phyloP scores from a whole-genome alignment of 2,329 filamentous ascomycete genomes.

The Microdochium bolleyi region DNA sequence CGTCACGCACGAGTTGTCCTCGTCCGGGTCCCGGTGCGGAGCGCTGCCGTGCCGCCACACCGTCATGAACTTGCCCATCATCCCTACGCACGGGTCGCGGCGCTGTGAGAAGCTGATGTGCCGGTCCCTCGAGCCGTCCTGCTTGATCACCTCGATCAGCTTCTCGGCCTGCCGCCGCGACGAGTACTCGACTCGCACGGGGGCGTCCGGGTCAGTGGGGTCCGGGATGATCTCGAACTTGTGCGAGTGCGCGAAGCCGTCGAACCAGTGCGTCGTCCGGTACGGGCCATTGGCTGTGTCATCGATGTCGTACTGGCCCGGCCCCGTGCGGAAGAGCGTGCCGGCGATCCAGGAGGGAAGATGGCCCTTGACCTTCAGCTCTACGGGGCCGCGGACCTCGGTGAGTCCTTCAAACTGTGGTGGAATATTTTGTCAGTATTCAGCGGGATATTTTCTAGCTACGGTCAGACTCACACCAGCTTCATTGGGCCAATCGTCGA shows the following conservation, averaged over 20 bases:
- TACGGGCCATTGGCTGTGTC: conserved; percentile 45
- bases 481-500: conserved; percentile 41
- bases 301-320: conserved; percentile 56
- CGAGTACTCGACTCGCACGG: conserved; percentile 54
- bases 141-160: conserved; percentile 51
- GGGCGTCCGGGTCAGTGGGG: conserved; percentile 8
- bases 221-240: conserved; percentile 58
- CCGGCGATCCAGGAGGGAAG: conserved; percentile 69
- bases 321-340: conserved; percentile 66
- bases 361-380: conserved; percentile 52
- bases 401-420: conserved; percentile 58
- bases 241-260: conserved; percentile 65
- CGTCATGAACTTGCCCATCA: conserved; percentile 65
- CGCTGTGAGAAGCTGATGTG: conserved; percentile 62
- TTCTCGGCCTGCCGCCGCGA: conserved; percentile 62
- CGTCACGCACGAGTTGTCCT: conserved; percentile 58
- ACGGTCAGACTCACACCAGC: conserved; percentile 30
- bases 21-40: conserved; percentile 14
- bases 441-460: not conserved
- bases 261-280: conserved; percentile 70
- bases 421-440: conserved; percentile 3
- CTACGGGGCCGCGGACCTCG: conserved; percentile 57
- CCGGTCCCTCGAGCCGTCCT: conserved; percentile 43
- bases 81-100: conserved; percentile 63
- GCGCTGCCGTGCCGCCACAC: conserved; percentile 33